Conservation (phyloP, 2,329 filamentous ascomycete species). For the Monosporascus sp. region DNA sequence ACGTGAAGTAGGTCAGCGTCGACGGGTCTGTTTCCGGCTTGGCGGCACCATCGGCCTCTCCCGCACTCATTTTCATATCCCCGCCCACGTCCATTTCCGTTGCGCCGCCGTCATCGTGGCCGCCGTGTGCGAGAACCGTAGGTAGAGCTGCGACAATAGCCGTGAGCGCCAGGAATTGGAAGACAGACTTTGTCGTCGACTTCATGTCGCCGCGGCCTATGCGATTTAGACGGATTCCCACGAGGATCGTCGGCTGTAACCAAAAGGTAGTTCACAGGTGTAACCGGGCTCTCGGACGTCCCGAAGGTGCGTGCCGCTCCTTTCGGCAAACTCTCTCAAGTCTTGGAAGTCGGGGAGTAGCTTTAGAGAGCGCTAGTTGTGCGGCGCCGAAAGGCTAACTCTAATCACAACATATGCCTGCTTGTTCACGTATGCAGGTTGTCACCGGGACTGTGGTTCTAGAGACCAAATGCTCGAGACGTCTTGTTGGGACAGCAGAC, state of each 20-base stretch:
- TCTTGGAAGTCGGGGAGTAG: too few species aligned
- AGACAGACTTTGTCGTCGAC: constrained; percentile 13
- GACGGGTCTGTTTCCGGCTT: constrained; percentile 22
- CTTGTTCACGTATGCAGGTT: too few species aligned
- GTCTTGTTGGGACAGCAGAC: too few species aligned
- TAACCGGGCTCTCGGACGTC: too few species aligned
- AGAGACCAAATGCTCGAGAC: too few species aligned
- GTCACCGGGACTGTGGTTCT: too few species aligned
- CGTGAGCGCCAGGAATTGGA: constrained; percentile 21
- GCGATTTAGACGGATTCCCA: neutral
- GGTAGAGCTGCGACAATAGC: constrained; percentile 26
- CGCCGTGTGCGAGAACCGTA: constrained; percentile 26
- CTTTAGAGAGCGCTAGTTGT: too few species aligned
- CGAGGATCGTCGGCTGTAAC: neutral
- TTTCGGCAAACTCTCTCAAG: too few species aligned
- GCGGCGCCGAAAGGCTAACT: too few species aligned
- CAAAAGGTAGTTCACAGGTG: too few species aligned
- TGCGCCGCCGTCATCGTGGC: constrained; percentile 19
- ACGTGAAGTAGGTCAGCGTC: constrained; percentile 33
- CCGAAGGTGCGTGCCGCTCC: too few species aligned
- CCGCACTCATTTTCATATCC: constrained; percentile 26
- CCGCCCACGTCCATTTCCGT: constrained; percentile 26
- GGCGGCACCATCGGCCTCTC: constrained; percentile 23
- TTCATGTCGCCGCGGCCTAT: constrained; percentile 14
- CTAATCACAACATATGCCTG: too few species aligned